These are phyloP conservation scores for Ophiostoma tasmaniense DNA, from an alignment of 2,329 filamentous ascomycete species.

Conservation along the genomic window DNA sequence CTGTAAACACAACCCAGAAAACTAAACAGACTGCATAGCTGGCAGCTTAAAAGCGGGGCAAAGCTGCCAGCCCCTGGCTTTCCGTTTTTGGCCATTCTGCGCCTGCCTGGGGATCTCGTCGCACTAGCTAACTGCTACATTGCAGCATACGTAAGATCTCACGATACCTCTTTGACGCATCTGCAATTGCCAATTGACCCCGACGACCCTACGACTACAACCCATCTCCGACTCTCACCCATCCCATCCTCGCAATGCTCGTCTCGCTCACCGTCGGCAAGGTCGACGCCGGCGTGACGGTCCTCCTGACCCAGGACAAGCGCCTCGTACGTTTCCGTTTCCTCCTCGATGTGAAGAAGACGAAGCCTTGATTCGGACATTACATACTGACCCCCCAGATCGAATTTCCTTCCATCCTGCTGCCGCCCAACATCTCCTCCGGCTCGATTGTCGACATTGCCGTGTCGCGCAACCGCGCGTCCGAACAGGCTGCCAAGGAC, in stretches of 20 bases:
- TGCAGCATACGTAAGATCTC: constrained; percentile 7
- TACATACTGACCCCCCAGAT: constrained; percentile 53
- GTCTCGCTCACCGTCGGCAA: constrained; percentile 98
- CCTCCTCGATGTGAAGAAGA: background rate
- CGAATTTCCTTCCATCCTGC: constrained; percentile 94
- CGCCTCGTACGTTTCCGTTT: constrained; percentile 63
- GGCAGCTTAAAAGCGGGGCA: constrained; percentile 10
- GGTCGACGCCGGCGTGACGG: constrained; percentile 96
- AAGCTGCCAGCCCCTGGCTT: constrained; percentile 13
- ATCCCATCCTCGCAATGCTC: constrained; percentile 53
- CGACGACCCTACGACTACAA: background rate
- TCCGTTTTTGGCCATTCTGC: constrained; percentile 6
- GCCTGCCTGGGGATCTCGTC: constrained; percentile 4
- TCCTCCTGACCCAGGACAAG: constrained; percentile 93
- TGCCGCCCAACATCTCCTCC: constrained; percentile 88
- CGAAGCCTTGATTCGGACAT: constrained; percentile 10
- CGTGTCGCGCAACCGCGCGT: constrained; percentile 74
- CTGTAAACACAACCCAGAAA: background rate
- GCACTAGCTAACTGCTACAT: background rate
- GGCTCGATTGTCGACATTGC: constrained; percentile 98
- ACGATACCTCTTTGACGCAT: background rate
- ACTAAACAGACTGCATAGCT: background rate
- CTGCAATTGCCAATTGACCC: background rate
- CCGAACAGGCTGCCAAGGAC: constrained; percentile 65
- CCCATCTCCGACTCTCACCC: background rate